Conservation (phyloP, 345 rosid species). For the Gossypium raimondii region DNA sequence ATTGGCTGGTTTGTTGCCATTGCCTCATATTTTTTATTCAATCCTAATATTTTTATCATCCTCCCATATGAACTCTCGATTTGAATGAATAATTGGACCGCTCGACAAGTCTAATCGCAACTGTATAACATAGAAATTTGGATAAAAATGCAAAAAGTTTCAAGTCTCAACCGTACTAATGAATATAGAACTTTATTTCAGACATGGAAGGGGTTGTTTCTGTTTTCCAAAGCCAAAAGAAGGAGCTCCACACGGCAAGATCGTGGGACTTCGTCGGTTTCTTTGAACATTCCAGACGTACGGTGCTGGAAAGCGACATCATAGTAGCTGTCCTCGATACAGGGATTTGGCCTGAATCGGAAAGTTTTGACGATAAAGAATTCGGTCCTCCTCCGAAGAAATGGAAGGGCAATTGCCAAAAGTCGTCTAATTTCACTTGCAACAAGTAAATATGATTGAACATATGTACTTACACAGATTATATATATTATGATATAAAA, state of each 20-base stretch:
- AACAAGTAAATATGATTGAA: constrained; percentile 6
- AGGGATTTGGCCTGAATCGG: constrained; percentile 49
- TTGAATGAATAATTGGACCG: too few species aligned
- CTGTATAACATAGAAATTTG: not conserved
- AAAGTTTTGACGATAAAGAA: constrained; percentile 32
- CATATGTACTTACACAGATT: not conserved
- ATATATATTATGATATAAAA: too few species aligned
- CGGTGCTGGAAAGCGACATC: constrained; percentile 30
- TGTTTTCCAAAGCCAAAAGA: constrained; percentile 41
- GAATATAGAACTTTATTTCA: constrained; percentile 9
- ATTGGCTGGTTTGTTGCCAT: constrained; percentile 22
- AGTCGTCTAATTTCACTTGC: constrained; percentile 45
- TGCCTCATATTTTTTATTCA: too few species aligned
- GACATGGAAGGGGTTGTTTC: constrained; percentile 49
- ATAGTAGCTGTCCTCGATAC: constrained; percentile 47
- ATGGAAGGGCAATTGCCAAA: constrained; percentile 49
- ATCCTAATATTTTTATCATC: too few species aligned
- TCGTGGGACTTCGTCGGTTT: constrained; percentile 60
- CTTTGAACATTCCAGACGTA: constrained; percentile 26
- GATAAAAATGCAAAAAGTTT: not conserved
- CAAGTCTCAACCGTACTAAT: not conserved
- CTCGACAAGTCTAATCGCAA: too few species aligned
- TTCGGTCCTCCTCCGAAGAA: constrained; percentile 42
- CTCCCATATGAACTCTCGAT: too few species aligned
- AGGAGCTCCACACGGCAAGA: constrained; percentile 44